Percentiles rank a stretch among this genome's conserved stretches.
phyloP scores from a whole-genome alignment of 805 yeast species.

The Naumovozyma castellii region DNA sequence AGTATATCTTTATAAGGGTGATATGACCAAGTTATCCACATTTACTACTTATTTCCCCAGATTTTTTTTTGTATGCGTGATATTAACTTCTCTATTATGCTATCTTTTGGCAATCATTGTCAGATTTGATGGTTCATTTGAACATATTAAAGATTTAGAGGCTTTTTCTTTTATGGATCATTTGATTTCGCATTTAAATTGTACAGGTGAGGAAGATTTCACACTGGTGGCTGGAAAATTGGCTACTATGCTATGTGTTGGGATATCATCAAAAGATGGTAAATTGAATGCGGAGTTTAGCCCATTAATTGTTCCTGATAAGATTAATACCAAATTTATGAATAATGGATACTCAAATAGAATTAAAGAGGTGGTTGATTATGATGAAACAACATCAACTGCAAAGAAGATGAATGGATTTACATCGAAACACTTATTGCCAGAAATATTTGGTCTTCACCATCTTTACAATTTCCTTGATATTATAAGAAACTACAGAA shows the following conservation, averaged over 20 bases:
- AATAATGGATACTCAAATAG: conserved; percentile 3
- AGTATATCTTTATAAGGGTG: not conserved
- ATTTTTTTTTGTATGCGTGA: conserved; percentile 38
- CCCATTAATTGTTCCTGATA: conserved; percentile 12
- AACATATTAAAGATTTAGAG: conserved; percentile 18
- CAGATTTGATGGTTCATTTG: conserved; percentile 32
- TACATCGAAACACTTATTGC: not conserved
- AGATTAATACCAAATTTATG: conserved; percentile 9
- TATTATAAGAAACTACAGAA: no score
- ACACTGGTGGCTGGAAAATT: conserved; percentile 16
- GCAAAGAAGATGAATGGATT: no score
- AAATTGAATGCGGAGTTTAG: conserved; percentile 24
- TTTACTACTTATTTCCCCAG: conserved; percentile 47
- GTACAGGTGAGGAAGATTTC: conserved; percentile 28
- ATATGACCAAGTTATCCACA: conserved; percentile 28
- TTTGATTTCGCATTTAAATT: conserved; percentile 26
- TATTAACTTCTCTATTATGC: conserved; percentile 43
- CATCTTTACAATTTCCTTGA: not conserved
- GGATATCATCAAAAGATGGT: conserved; percentile 12
- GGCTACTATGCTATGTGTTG: conserved; percentile 18
- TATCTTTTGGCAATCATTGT: conserved; percentile 51
- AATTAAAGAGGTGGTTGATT: not conserved
- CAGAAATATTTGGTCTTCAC: not conserved
- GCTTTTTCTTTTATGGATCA: conserved; percentile 31
- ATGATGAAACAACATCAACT: conserved; percentile 1